Evolutionary conservation across 2,329 filamentous ascomycete species (phyloP).

Genomic region (Verticillium albo-atrum): DNA sequence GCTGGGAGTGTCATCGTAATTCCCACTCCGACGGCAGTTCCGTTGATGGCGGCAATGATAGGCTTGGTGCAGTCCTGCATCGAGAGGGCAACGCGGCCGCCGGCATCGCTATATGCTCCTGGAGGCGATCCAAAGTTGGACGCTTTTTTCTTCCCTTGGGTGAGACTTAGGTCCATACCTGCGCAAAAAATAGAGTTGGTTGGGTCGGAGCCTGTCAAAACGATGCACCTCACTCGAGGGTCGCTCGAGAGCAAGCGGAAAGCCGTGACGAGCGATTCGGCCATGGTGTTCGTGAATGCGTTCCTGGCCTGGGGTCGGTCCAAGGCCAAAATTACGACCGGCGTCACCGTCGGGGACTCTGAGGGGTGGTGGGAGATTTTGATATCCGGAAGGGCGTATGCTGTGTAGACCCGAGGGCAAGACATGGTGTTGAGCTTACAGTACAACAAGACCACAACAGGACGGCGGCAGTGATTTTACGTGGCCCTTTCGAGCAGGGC

Average conservation of each 20-base stretch:
- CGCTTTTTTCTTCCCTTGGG: not conserved
- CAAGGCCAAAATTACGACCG: constrained; percentile 58
- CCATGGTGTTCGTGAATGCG: constrained; percentile 65
- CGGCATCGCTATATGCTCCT: constrained; percentile 39
- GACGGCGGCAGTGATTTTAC: not conserved
- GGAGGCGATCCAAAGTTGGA: constrained; percentile 8
- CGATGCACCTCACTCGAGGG: constrained; percentile 48
- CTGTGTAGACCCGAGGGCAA: constrained; percentile 32
- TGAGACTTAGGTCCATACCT: constrained; percentile 45
- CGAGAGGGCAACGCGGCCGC: constrained; percentile 50
- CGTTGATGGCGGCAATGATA: constrained; percentile 54
- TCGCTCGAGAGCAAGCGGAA: constrained; percentile 47
- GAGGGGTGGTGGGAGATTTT: constrained; percentile 43
- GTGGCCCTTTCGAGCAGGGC: constrained; percentile 18
- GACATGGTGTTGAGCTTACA: not conserved
- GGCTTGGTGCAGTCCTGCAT: constrained; percentile 55
- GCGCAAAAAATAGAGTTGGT: constrained; percentile 51
- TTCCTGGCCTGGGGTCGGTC: constrained; percentile 63
- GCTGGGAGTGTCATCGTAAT: constrained; percentile 58
- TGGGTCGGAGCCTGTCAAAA: constrained; percentile 48
- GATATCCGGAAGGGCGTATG: constrained; percentile 37
- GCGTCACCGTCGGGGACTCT: constrained; percentile 49
- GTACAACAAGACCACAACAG: too few relatives aligned
- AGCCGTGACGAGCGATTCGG: constrained; percentile 51
- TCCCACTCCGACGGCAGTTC: constrained; percentile 56